Evolutionary conservation across 768 basidiomycete genomes (phyloP), one percentile per base, ranked within the genome.

Genomic region (Macrolepiota dolichaula): DNA sequence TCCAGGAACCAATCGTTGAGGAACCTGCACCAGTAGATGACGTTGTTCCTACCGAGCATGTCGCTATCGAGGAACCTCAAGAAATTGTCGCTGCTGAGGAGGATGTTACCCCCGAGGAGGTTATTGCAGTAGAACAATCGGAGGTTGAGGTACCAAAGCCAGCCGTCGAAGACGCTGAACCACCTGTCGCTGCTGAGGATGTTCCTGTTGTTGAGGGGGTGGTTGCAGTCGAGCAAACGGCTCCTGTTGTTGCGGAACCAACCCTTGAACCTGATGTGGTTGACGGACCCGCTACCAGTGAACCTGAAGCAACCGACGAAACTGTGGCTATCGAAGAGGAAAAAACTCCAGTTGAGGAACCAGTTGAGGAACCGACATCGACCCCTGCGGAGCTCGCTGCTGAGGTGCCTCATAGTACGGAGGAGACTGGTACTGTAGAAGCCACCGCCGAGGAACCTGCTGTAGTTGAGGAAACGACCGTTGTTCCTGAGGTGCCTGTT

Each of bases 51-150:
- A 7, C 7, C 29, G 29, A 32, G 29, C 3, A 32, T 7, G 51
- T 50, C 15, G n/a, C 29, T n/a, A 36, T 63, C 40, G 22, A 29
- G 22, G 62, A 47, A 10, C 37, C 51, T 36, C 59, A 55, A 13
- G 60, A 64, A 32, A 3, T 32, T 44, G 63, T 46, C 12, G 61
- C 63, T 19, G 27, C 62, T 35, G 62, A 57, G 24, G 55, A 36
- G 19, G 27, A 4, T 35, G 25, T 51, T 55, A 59, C 61, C 32
- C 53, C 62, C 44, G 62, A 35, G 32, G 57, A 58, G 47, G 51
- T 19, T 36, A 53, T 35, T 24, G 7, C 29, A 32, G 7, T 32
- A 32, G 56, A 61, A 29, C 51, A 55, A 37, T 57, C 57, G 27
- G 17, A 52, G 24, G 55, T 29, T 7, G n/a, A n/a, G n/a, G n/a